These are phyloP conservation scores for Monascus purpureus DNA, from an alignment of 495 filamentous ascomycete species.

Conservation along the genomic window DNA sequence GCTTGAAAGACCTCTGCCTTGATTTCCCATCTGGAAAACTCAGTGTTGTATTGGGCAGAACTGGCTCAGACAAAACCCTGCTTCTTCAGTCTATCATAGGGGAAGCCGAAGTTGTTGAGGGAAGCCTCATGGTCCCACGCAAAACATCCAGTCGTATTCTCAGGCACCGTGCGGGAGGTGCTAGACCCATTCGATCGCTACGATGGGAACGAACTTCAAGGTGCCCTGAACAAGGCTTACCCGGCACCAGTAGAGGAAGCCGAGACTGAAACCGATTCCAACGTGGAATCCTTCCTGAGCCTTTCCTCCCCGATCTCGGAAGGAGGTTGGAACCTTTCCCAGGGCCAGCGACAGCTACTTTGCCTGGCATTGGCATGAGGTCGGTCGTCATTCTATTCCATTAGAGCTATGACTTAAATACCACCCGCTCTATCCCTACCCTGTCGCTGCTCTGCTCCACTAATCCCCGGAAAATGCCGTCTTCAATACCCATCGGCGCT, in stretches of 20 bases:
- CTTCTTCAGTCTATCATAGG: conserved; percentile 48
- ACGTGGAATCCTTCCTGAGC: neutral
- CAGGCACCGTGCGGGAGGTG: conserved; percentile 57
- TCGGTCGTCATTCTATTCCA: too few species aligned
- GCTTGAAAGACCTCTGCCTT: conserved; percentile 47
- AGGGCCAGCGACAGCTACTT: conserved; percentile 30
- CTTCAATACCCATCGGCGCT: too few species aligned
- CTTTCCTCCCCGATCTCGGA: conserved; percentile 7
- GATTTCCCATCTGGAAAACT: conserved; percentile 53
- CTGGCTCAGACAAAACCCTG: conserved; percentile 50
- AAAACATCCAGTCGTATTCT: conserved; percentile 51
- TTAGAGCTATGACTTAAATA: too few species aligned
- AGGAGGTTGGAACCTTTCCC: conserved; percentile 20
- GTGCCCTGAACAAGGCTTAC: conserved; percentile 53
- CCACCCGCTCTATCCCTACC: too few species aligned
- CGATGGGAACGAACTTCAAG: conserved; percentile 44
- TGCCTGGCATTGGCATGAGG: conserved; percentile 30
- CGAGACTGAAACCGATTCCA: too few species aligned
- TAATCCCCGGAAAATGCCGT: too few species aligned
- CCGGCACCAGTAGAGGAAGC: conserved; percentile 31
- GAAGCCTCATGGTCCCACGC: conserved; percentile 32
- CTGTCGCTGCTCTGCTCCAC: too few species aligned
- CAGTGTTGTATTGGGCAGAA: conserved; percentile 46
- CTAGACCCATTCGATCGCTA: conserved; percentile 56
- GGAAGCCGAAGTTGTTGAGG: conserved; percentile 38